phyloP scores from a whole-genome alignment of 2,329 filamentous ascomycete genomes.

The Fusarium pilosicola region DNA sequence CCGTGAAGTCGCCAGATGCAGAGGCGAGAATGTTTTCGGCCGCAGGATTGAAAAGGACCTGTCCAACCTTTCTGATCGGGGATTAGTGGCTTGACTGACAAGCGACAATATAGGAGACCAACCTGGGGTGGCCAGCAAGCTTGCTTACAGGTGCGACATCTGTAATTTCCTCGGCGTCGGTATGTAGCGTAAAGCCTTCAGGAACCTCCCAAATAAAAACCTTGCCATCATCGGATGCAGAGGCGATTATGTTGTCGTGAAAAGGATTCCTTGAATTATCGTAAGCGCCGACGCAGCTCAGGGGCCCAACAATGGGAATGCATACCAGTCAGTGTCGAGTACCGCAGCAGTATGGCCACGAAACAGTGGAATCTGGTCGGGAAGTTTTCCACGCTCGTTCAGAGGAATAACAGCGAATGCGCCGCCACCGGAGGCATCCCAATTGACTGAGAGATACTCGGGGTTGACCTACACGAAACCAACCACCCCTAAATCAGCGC shows the following conservation, averaged over 20 bases:
- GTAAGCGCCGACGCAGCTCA: conserved; percentile 26
- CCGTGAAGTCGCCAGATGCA: conserved; percentile 90
- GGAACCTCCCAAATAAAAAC: conserved; percentile 97
- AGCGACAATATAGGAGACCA: conserved; percentile 42
- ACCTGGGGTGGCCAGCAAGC: conserved; percentile 88
- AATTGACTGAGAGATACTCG: conserved; percentile 96
- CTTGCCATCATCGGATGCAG: conserved; percentile 95
- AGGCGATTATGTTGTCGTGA: conserved; percentile 92
- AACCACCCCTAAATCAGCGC: conserved; percentile 42
- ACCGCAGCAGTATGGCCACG: conserved; percentile 95
- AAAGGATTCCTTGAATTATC: conserved; percentile 80
- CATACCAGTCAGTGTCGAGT: conserved; percentile 95
- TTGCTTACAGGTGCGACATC: conserved; percentile 85
- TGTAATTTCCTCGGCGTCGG: conserved; percentile 83
- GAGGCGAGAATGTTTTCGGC: conserved; percentile 96
- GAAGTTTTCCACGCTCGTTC: conserved; percentile 87
- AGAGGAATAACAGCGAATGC: conserved; percentile 96
- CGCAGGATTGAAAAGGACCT: conserved; percentile 96
- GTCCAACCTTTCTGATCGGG: conserved; percentile 86
- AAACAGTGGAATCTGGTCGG: conserved; percentile 93
- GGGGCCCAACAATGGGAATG: conserved; percentile 27
- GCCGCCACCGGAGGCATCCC: conserved; percentile 95
- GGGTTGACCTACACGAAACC: conserved; percentile 79
- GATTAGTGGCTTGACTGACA: conserved; percentile 25
- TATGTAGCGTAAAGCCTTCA: conserved; percentile 83